phyloP scores from a whole-genome alignment of 1,284 basidiomycete genomes.

The Trichosporon faecale region DNA sequence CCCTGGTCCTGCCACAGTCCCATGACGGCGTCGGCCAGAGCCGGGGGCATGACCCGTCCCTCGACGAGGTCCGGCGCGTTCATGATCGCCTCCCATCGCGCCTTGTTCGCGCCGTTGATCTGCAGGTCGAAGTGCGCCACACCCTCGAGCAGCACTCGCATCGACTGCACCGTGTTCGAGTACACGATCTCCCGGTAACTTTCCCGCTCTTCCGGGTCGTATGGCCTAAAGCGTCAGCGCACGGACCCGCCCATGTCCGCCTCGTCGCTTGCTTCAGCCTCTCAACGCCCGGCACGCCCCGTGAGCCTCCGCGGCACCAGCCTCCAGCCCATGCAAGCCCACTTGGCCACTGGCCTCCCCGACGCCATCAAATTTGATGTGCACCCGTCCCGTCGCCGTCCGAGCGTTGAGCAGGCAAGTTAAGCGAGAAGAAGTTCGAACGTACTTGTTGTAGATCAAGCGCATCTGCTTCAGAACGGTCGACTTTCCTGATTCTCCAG shows the following conservation, averaged over 20 bases:
- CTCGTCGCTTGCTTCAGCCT: neutral
- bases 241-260: neutral
- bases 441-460: conserved; percentile 70
- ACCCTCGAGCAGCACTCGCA: conserved; percentile 92
- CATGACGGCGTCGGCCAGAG: conserved; percentile 75
- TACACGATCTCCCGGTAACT: conserved; percentile 97
- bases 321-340: neutral
- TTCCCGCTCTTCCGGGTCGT: conserved; percentile 85
- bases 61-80: conserved; percentile 82
- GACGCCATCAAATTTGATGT: neutral
- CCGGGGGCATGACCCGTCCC: conserved; percentile 69
- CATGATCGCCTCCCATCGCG: conserved; percentile 72
- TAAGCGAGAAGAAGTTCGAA: neutral
- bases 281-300: neutral
- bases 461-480: conserved; percentile 97
- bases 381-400: neutral
- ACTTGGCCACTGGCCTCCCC: neutral
- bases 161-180: conserved; percentile 93
- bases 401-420: neutral
- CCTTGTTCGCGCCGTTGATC: conserved; percentile 67
- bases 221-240: conserved; percentile 56
- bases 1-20: conserved; percentile 85
- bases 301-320: neutral
- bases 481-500: conserved; percentile 86
- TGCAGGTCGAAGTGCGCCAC: conserved; percentile 71